These are phyloP conservation scores for Epichloe gansuensis DNA, from an alignment of 2,329 filamentous ascomycete genomes.

Conservation along the genomic window DNA sequence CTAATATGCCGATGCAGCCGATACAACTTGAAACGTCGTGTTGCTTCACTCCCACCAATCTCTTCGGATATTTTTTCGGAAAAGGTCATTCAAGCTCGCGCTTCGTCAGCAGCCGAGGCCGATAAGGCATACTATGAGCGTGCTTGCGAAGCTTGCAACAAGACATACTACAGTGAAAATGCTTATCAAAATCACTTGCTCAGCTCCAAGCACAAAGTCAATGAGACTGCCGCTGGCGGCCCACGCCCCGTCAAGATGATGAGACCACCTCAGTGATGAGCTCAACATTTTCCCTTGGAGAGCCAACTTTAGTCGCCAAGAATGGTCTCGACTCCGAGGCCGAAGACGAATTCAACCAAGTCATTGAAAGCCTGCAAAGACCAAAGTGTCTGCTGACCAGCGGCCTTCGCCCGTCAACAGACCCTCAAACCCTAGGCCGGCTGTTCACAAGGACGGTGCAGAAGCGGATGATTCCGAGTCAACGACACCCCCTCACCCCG, in stretches of 20 bases:
- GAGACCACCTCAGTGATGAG: constrained; percentile 75
- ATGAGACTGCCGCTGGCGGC: constrained; percentile 34
- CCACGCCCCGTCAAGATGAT: constrained; percentile 38
- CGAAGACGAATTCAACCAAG: constrained; percentile 63
- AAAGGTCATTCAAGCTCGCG: constrained; percentile 86
- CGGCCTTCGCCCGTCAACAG: constrained; percentile 40
- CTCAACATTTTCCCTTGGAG: constrained; percentile 82
- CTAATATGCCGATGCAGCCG: constrained; percentile 39
- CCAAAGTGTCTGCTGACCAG: constrained; percentile 49
- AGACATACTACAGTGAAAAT: constrained; percentile 94
- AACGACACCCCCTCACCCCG: constrained; percentile 24
- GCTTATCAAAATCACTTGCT: constrained; percentile 86
- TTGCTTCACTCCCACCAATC: constrained; percentile 81
- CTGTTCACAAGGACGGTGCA: constrained; percentile 25
- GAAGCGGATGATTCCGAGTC: constrained; percentile 32
- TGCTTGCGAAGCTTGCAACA: constrained; percentile 68
- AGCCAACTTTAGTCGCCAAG: constrained; percentile 46
- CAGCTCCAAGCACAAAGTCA: constrained; percentile 72
- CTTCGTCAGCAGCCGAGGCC: constrained; percentile 69
- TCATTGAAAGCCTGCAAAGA: constrained; percentile 65
- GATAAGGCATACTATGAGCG: constrained; percentile 84
- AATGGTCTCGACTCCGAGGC: constrained; percentile 51
- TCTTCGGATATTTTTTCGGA: constrained; percentile 89
- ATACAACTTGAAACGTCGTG: constrained; percentile 91
- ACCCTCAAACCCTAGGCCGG: constrained; percentile 38